Base-by-base conservation (phyloP, 2,329 filamentous ascomycete species). In the Ramularia endophylla region DNA sequence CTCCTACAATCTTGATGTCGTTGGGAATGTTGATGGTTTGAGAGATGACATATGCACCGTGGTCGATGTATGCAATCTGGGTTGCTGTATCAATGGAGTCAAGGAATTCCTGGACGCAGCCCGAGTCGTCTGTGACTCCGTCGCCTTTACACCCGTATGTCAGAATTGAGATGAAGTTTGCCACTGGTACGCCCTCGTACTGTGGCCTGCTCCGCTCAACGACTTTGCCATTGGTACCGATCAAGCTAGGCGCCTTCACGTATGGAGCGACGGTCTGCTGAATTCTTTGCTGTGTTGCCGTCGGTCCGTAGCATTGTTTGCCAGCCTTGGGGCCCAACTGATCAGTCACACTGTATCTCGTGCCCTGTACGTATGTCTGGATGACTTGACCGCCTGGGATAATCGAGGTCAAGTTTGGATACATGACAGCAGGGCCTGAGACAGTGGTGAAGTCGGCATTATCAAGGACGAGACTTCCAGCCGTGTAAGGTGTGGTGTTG, bases 141-240 rank as follows among this genome's bases (percentile, higher is more conserved):
- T 97, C 87, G 55, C 89, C 89, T 64, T 79, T 84, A 55, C 85
- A 87, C 36, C 65, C 70, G 36, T 65, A 62, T 40, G 66, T 62
- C 16, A 59, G 53, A 30, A 56, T 71, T 68, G 85, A 90, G 56
- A 92, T 68, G 58, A 98, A 95, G 19, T 75, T 77, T 46, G 72
- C 75, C 12, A 73, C 75, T 2, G 80, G 66, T 4, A 86, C 67
- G 31, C 70, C 69, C 58, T 85, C 77, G 61, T 97, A 97, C 63
- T 95, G 85, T 9, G 92, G 92, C 72, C 89, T 92, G 62, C 80
- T 83, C 53, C 85, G 82, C 52, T 87, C 84, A 60, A 87, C 86
- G 53, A 94, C 71, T 29, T 76, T 80, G 50, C 85, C 85, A 17
- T 71, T 64, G 22, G 65, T 63, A 48, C 79, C 72, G 25, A 89